phyloP scores from a whole-genome alignment of 768 basidiomycete species.

The Lepiota subincarnata region DNA sequence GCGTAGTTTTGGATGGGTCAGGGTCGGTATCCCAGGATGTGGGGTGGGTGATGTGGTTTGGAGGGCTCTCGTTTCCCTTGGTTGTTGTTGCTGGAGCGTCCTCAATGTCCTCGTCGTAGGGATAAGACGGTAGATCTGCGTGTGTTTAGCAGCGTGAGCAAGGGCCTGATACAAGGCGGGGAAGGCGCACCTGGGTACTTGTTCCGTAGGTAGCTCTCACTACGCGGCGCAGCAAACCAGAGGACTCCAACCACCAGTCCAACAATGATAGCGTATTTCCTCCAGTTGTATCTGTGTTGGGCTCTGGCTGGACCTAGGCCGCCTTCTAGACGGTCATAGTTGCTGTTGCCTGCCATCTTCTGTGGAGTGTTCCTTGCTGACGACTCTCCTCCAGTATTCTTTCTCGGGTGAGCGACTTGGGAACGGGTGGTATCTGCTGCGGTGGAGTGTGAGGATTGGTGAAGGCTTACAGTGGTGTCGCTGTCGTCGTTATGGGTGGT shows the following conservation, averaged over 20 bases:
- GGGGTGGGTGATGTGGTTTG: conserved; percentile 27
- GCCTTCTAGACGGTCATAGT: conserved; percentile 60
- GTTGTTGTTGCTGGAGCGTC: neutral
- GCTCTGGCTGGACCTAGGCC: conserved; percentile 49
- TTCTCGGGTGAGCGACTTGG: neutral
- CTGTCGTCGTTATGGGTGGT: neutral
- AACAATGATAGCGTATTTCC: conserved; percentile 61
- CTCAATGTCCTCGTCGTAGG: conserved; percentile 7
- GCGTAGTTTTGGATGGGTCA: conserved; percentile 65
- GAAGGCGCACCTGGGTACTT: conserved; percentile 20
- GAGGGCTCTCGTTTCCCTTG: conserved; percentile 10
- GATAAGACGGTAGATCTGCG: neutral
- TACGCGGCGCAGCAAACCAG: conserved; percentile 62
- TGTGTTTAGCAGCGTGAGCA: conserved; percentile 8
- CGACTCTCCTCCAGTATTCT: neutral
- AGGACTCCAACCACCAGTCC: conserved; percentile 53
- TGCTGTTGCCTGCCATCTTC: conserved; percentile 17
- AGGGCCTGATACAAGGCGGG: conserved; percentile 15
- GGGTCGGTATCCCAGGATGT: conserved; percentile 70
- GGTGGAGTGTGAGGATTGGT: neutral
- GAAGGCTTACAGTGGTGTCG: neutral
- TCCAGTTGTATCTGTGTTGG: conserved; percentile 47
- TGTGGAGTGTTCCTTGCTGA: neutral
- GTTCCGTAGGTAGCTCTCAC: conserved; percentile 13
- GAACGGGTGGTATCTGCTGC: neutral